Base-by-base conservation (phyloP, 2,329 filamentous ascomycete species). In the Verticillium alfalfae region DNA sequence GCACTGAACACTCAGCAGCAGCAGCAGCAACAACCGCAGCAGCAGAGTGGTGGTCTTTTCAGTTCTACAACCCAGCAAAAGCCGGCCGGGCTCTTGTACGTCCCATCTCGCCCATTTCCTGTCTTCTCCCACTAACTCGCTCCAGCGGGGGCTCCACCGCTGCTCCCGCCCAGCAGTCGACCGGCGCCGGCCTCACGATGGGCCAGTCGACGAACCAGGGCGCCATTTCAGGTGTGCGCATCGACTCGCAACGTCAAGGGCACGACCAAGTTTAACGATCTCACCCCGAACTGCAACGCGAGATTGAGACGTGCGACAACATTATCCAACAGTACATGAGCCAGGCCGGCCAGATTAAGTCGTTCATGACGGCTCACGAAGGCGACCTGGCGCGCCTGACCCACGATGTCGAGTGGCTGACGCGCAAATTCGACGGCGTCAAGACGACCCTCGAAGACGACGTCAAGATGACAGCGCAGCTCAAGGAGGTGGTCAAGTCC, bases 261-360 rank as follows among this genome's bases (percentile, higher is more conserved):
- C 16, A 96, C 93, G 0, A 97, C 93, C 3, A 91, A 95, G 64
- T 97, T 95, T 79, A 92, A 93, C 71, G 94, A 97, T 74, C 88
- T 97, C 34, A 87, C 91, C 63, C 94, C 67, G 87, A 91, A 36
- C 80, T 97, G 16, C 92, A 96, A 71, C 85, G 87, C 65, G 79
- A 92, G 67, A 90, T 99, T 64, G 86, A 91, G 65, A 77, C 82
- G 10, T 86, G 96, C 65, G 94, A 99, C 75, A 84, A 85, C 62
- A 86, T 89, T 66, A 94, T 99, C 68, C 86, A 92, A 68, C 83
- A 84, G 60, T 92, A 95, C 71, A 93, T 96, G 70, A 83, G 84
- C 62, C 88, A 89, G 74, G 89, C 91, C 71, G 86, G 90, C 67
- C 86, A 96, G 67, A 88, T 94, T 62, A 88, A 91, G 65, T 85